Base-by-base conservation (phyloP, 1,284 basidiomycete species). In the Agaricales sp. region DNA sequence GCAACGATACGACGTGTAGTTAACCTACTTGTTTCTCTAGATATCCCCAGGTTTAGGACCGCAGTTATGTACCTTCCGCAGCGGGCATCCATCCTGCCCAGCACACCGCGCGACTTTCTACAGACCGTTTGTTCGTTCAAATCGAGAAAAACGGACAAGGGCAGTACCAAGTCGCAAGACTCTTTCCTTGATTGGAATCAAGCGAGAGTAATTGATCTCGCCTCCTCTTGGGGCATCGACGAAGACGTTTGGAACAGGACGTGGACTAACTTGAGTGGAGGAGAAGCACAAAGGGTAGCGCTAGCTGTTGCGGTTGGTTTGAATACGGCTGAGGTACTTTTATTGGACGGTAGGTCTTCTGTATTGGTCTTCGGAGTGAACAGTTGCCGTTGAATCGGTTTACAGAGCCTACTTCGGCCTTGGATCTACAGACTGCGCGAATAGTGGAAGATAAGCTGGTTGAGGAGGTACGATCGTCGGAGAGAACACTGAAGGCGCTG, bases 41-140 rank as follows among this genome's bases (percentile, higher is more conserved):
- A 86, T 12, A 75, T 91, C 30, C 86, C 90, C 2, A 63, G 62
- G 21, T 93, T 80, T 65, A 78, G 91, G 48, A 88, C 84, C 0
- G 75, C 74, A 51, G 80, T 92, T 2, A 75, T 82, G 54, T 93
- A 93, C 60, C 80, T 92, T 39, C 90, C 90, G 0, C 91, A 93
- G 63, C 73, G 91, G 18, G 83, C 90, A 0, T 86, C 88, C 0
- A 68, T 92, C 13, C 75, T 92, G n/a, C 78, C 88, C 0, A 84
- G 83, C 3, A 84, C 85, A 3, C 90, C 90, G 1, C 70, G 75
- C 25, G 80, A 86, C 51, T 88, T 92, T 55, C 67, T 92, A 48
- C 59, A 64, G 2, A 69, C 75, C 0, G 67, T 90, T 51, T 67
- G 68, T 22, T 62, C 67, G 6, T 85, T 90, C 58, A 59, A 64